Evolutionary conservation across 805 yeast species (phyloP), one percentile per base, ranked within the genome.

Genomic region (Candida loeiensis): DNA sequence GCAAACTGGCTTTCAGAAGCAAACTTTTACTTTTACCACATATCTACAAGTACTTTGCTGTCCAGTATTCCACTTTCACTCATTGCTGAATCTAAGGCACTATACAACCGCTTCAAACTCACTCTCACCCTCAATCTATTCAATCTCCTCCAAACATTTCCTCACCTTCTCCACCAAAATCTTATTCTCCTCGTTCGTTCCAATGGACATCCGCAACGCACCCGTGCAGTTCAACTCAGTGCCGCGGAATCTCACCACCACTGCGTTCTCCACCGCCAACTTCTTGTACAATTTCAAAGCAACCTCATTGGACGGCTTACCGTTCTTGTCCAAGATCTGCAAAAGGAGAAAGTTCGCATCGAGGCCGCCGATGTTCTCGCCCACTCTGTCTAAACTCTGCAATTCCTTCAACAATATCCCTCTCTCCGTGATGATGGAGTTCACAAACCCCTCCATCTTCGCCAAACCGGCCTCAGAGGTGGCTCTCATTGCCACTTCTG

Each of bases 211-310:
- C 62, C 99, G 77, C 38, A 93, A 66, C 36, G 88, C 87, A 22
- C 99, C 99, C 4, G 67, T 66, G 58, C 99, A 93, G 27, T 95
- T 95, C 33, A 80, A 73, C 64, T 93, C 99, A 25, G 69, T 76
- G 21, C 99, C 99, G 66, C 99, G 77, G 58, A 77, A 93, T 62
- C 99, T 77, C 12, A 91, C 85, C 34, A 93, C 98, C 16, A 91
- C 89, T 24, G 77, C 79, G 33, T 80, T 77, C 17, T 76, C 74
- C 20, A 73, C 74, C 0, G 99, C 99, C 55, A 93, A 64, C 31
- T 63, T 69, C 43, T 72, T 71, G 58, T 91, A 93, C 12, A 89
- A 69, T 24, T 65, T 50, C 35, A 74, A 62, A 2, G 99, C 97
- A 18, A 78, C 56, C 15, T 69, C 74, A 45, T 83, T 83, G 32